phyloP scores from a whole-genome alignment of 108 stramenopile genomes.

The Nannochloropsis salina region DNA sequence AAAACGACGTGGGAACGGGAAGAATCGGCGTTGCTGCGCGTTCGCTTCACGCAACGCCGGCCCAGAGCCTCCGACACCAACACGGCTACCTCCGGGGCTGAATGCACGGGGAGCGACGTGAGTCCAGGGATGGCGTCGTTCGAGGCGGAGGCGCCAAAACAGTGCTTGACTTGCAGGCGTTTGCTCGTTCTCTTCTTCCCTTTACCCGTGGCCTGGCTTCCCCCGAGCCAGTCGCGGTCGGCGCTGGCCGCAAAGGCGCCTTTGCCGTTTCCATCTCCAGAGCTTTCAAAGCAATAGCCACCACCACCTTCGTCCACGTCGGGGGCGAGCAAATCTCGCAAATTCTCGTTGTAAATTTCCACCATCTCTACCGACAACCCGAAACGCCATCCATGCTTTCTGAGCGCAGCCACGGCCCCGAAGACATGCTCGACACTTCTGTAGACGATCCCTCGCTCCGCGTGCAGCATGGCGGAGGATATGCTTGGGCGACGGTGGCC shows the following conservation, averaged over 20 bases:
- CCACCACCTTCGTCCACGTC: slow-evolving; percentile 13
- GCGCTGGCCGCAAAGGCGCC: not conserved
- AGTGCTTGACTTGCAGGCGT: not conserved
- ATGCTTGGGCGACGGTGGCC: slow-evolving; percentile 47
- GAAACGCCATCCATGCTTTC: slow-evolving; percentile 30
- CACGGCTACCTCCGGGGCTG: not conserved
- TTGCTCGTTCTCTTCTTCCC: not conserved
- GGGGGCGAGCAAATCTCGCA: slow-evolving; percentile 55
- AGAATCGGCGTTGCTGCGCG: slow-evolving; percentile 93
- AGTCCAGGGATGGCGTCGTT: not conserved
- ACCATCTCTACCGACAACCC: slow-evolving; percentile 56
- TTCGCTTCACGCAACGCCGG: slow-evolving; percentile 41
- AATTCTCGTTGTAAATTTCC: slow-evolving; percentile 68
- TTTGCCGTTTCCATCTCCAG: not conserved
- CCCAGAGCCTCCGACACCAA: not conserved
- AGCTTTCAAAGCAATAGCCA: not conserved
- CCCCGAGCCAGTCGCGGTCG: not conserved
- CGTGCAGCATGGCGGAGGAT: slow-evolving; percentile 18
- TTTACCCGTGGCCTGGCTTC: slow-evolving; percentile 57
- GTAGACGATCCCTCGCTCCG: not conserved
- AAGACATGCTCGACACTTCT: not conserved
- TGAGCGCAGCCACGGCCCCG: not conserved
- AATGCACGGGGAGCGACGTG: not conserved
- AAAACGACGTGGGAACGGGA: slow-evolving; percentile 93
- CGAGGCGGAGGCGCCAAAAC: not conserved